Evolutionary conservation across 192 early-diverging fungal genomes (phyloP), one percentile per base, ranked within the genome.

Genomic region (Coemansia sp.): DNA sequence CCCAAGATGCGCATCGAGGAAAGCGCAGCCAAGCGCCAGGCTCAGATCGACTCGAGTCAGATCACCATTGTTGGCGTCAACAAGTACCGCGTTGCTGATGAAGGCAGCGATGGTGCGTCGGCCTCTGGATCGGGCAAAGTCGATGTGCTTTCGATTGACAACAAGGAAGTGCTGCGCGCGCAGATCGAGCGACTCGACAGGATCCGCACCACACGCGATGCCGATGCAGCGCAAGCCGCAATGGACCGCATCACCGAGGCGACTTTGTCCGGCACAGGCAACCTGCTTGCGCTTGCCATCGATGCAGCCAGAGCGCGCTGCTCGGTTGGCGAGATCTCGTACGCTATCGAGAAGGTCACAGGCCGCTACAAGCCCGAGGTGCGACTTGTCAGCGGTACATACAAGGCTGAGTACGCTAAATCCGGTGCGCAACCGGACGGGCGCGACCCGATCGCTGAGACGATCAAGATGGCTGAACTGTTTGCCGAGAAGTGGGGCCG

Each of bases 61-160:
- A 89, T 92, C 63, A 83, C 86, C 22, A 93, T 95, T 72, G 92
- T 95, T 29, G 93, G 93, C 66, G 93, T 95, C 42, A 95, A 95
- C 84, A 95, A 95, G 83, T 95, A 91, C 79, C 74, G 86, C 10
- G 71, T 92, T 48, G 80, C 79, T 29, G 86, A 85, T 35, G 92
- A 91, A 60, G 85, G 84, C 55, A 63, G 54, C 7, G 55, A 57
- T 42, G 54, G 22, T n/a, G 53, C 11, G 33, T 32, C 33, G 6
- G 53, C 32, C 3, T n/a, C 29, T 0, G 54, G 53, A 7, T 42
- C 64, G 3, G 71, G 70, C 17, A 63, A 48, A n/a, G 76, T 79
- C 9, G 76, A 79, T 34, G 89, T 92, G 15, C 82, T 89, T 41
- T 83, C 89, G 10, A 95, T 95, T 49, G 93, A 95, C 64, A 95